phyloP scores from a whole-genome alignment of 2,329 filamentous ascomycete species.

The Niveomyces coronatus region DNA sequence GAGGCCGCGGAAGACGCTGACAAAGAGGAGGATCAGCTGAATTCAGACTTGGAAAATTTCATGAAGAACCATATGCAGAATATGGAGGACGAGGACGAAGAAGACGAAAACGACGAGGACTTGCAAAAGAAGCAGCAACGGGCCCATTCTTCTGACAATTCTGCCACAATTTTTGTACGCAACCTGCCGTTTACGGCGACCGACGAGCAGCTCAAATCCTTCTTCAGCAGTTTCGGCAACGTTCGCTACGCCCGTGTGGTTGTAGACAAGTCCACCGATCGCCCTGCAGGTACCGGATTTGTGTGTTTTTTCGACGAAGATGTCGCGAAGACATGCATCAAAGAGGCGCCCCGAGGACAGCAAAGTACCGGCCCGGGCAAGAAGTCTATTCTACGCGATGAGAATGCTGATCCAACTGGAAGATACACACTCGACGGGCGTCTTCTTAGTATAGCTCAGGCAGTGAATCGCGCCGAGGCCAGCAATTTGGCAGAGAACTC shows the following conservation, averaged over 20 bases:
- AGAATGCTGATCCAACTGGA: constrained; percentile 69
- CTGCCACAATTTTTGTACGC: constrained; percentile 78
- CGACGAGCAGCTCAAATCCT: constrained; percentile 71
- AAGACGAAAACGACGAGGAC: constrained; percentile 35
- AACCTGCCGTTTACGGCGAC: constrained; percentile 86
- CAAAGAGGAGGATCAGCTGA: constrained; percentile 30
- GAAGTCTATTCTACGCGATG: constrained; percentile 80
- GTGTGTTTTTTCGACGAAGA: constrained; percentile 78
- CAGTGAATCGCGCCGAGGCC: constrained; percentile 77
- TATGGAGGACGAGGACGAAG: constrained; percentile 46
- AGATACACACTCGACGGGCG: constrained; percentile 86
- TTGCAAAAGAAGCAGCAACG: constrained; percentile 29
- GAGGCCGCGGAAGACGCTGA: constrained; percentile 15
- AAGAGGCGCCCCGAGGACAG: constrained; percentile 55
- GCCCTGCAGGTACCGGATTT: constrained; percentile 85
- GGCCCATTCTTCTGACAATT: constrained; percentile 47
- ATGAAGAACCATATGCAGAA: constrained; percentile 48
- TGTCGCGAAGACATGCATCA: constrained; percentile 68
- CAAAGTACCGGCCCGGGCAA: constrained; percentile 42
- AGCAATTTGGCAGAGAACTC: constrained; percentile 62
- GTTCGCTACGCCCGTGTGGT: constrained; percentile 88
- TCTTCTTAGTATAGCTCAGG: constrained; percentile 71
- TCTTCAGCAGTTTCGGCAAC: constrained; percentile 82
- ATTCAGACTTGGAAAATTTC: constrained; percentile 42
- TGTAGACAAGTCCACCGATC: constrained; percentile 72